These are phyloP conservation scores for Abelmoschus esculentus DNA, from an alignment of 345 rosid species.

Conservation along the genomic window DNA sequence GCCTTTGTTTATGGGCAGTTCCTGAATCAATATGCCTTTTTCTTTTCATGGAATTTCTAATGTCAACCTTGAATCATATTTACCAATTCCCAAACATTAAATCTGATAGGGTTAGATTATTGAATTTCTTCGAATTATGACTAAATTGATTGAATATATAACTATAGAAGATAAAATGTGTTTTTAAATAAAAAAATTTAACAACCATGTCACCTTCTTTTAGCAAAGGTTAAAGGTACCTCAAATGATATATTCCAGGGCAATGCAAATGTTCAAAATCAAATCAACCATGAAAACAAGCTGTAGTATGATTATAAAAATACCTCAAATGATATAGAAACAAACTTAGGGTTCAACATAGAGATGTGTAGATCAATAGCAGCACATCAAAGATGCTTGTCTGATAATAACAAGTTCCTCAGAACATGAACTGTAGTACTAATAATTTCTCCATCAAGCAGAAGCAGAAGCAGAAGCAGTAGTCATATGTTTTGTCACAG, in stretches of 20 bases:
- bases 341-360: neutral
- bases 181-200: too few species aligned
- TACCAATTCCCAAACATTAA: too few species aligned
- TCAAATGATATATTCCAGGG: neutral
- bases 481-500: conserved; percentile 51
- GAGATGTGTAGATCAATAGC: neutral
- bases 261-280: neutral
- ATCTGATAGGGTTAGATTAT: too few species aligned
- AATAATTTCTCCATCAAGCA: conserved; percentile 17
- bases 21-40: neutral
- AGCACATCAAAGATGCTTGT: neutral
- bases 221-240: too few species aligned
- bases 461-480: conserved; percentile 24
- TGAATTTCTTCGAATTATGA: too few species aligned
- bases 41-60: neutral
- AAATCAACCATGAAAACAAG: neutral
- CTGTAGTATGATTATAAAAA: neutral
- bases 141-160: too few species aligned
- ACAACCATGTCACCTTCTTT: too few species aligned
- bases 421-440: neutral
- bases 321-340: neutral
- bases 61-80: too few species aligned
- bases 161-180: too few species aligned
- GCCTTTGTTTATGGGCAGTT: conserved; percentile 12
- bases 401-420: conserved; percentile 1